Evolutionary conservation across 2,329 filamentous ascomycete genomes (phyloP), one percentile per base, ranked within the genome.

Genomic region (Magnaporthiopsis rhizophila): DNA sequence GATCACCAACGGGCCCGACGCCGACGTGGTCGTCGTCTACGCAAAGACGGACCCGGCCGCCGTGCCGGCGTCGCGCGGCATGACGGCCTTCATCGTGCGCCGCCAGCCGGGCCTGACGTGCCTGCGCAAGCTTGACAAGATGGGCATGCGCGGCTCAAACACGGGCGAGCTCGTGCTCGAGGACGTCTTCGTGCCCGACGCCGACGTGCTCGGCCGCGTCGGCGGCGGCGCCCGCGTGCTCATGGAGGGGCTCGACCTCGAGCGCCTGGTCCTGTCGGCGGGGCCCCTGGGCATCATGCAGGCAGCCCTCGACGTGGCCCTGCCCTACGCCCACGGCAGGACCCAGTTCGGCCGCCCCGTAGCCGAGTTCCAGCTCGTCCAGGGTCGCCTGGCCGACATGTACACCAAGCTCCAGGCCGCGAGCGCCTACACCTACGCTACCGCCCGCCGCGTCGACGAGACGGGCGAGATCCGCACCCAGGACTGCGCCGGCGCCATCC

Each of bases 1-100:
- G 94, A 99, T 99, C 74, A 99, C 94, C 67, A 99, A 99, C 77
- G 91, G 94, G 5, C 94, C 94, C 0, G 93, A 98, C 74, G 95
- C 95, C n/a, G 86, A 97, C 75, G 82, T 89, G 58, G 88, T 98
- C 64, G 87, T 99, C 64, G 92, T 99, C n/a, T 99, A 99, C 75
- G 94, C 94, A 64, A 98, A 98, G 81, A 97, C 94, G 0, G 84
- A 88, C 65, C 93, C 93, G 0, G 84, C 88, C 15, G 87, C 85
- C 66, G n/a, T 28, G 21, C 62, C 62, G 4, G 92, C 81, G 1
- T 91, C 89, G 68, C 96, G 94, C 78, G 95, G 95, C 65, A 97
- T 99, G 75, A 97, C 94, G 0, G 94, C 94, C 9, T 97, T 98
- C 78, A 83, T 99, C 45, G 90, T 98, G 56, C 89, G 96, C 69